A percentile compares a stretch with the other conserved stretches of the same genome.
Conservation (phyloP, 257 asterid species). For the Solanum tarapatanum region DNA sequence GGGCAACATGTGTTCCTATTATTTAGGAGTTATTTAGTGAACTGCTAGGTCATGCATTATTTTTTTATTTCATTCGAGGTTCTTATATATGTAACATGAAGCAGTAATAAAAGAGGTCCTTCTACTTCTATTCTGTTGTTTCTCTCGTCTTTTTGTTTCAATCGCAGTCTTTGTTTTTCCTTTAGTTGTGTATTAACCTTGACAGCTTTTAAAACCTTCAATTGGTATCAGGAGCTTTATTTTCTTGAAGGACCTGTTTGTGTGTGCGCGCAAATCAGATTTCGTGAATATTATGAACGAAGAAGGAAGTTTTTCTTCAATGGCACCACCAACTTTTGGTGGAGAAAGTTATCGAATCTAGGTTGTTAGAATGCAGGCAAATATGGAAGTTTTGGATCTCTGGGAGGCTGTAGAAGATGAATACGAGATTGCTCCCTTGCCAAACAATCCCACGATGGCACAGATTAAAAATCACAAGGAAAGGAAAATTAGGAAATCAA, state of each 20-base stretch:
- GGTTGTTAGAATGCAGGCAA: not conserved
- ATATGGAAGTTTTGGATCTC: not conserved
- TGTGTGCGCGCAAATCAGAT: not conserved
- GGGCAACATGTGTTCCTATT: not conserved
- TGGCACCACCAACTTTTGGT: not conserved
- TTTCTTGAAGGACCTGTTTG: not conserved
- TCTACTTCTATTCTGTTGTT: not conserved
- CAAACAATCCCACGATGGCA: not conserved
- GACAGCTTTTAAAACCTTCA: not conserved
- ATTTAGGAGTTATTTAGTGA: not conserved
- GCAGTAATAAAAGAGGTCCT: not conserved
- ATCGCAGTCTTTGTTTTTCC: not conserved
- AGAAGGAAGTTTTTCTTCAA: not conserved
- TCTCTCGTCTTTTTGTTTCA: not conserved
- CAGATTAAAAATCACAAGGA: not conserved
- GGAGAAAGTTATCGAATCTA: not conserved
- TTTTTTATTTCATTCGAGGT: not conserved
- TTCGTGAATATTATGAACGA: not conserved
- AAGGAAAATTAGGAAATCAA: not conserved
- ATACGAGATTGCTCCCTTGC: not conserved
- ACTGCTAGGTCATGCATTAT: not conserved
- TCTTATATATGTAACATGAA: not conserved
- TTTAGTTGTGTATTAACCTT: not conserved
- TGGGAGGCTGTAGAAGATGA: not conserved
- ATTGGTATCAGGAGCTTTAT: not conserved